These are phyloP conservation scores for Ceratocystis lukuohia DNA, from an alignment of 2,329 filamentous ascomycete genomes.

Conservation along the genomic window DNA sequence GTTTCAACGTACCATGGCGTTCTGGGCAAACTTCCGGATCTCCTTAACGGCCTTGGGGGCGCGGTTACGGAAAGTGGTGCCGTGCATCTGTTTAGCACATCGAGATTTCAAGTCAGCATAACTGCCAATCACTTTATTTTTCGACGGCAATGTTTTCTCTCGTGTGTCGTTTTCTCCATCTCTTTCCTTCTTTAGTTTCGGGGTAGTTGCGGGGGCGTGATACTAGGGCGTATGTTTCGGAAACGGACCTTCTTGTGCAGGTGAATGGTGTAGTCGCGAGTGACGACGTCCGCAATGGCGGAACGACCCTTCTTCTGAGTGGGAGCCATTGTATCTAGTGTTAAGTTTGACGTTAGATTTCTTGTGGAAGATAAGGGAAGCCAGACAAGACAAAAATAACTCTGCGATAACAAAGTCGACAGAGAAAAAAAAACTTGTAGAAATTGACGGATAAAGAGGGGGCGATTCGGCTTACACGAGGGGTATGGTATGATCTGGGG, in stretches of 20 bases:
- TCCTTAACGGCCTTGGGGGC: constrained; percentile 98
- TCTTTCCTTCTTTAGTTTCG: constrained; percentile 1
- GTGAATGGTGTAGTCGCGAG: constrained; percentile 99
- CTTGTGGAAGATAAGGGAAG: constrained; percentile 17
- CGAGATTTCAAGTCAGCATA: constrained; percentile 26
- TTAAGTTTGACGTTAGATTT: constrained; percentile 27
- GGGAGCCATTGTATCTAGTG: constrained; percentile 48
- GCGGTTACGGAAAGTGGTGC: constrained; percentile 98
- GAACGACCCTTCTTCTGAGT: constrained; percentile 68
- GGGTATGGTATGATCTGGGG: constrained; percentile 19
- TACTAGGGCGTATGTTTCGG: constrained; percentile 1
- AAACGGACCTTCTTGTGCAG: constrained; percentile 72
- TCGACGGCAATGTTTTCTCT: constrained; percentile 5
- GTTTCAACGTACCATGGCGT: constrained; percentile 74
- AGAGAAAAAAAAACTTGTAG: constrained; percentile 10
- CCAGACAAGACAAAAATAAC: constrained; percentile 16
- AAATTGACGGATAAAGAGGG: constrained; percentile 10
- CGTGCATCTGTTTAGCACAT: constrained; percentile 58
- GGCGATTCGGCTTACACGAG: constrained; percentile 18
- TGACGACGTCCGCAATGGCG: constrained; percentile 97
- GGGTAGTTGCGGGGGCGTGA: not conserved
- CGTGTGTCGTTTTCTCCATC: not conserved
- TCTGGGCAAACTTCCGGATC: constrained; percentile 85
- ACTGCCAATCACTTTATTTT: constrained; percentile 7
- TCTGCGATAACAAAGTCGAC: constrained; percentile 12